Evolutionary conservation across 2,329 filamentous ascomycete genomes (phyloP), one percentile per base, ranked within the genome.

Genomic region (Myotisia sp.): DNA sequence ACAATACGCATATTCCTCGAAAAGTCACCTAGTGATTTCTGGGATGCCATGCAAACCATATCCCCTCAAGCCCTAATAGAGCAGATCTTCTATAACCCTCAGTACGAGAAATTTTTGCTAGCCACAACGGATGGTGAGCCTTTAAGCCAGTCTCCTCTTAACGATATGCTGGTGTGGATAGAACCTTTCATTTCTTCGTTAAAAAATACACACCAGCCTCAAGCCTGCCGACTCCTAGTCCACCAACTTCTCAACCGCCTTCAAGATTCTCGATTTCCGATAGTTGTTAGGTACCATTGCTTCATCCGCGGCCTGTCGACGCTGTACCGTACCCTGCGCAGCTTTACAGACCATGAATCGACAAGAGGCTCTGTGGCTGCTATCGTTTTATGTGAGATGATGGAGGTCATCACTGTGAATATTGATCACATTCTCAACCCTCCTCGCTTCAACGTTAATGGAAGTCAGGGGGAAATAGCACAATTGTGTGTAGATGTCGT

Each of bases 1-100:
- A 74, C 77, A 1, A 70, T 93, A 40, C 73, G 71, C 28, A 65
- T 64, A 8, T 67, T 94, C 10, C 63, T 94, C 34, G 70, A 76
- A 43, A 85, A 81, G 46, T 79, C 82, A 0, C 70, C 84, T 0
- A 71, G 70, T 36, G 79, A 81, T 28, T 90, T 94, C 47, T 94
- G 87, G 87, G 79, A 84, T 47, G 78, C 84, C 2, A 78, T 92
- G 59, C 77, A 80, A 33, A 73, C 83, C 19, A 82, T 87, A 33
- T 79, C 81, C 1, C 79, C 84, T 3, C 76, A 76, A 26, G 74
- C 78, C 21, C 74, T 95, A 30, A 74, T 84, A n/a, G 85, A 94
- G 51, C 71, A 85, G 42, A 71, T 93, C 27, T 82, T 90, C 47
- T 72, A 70, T 38, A 85, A 79, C 41, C 75, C 76, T 6, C 71